phyloP scores from a whole-genome alignment of 768 basidiomycete species.

The Termitomyces sp. region DNA sequence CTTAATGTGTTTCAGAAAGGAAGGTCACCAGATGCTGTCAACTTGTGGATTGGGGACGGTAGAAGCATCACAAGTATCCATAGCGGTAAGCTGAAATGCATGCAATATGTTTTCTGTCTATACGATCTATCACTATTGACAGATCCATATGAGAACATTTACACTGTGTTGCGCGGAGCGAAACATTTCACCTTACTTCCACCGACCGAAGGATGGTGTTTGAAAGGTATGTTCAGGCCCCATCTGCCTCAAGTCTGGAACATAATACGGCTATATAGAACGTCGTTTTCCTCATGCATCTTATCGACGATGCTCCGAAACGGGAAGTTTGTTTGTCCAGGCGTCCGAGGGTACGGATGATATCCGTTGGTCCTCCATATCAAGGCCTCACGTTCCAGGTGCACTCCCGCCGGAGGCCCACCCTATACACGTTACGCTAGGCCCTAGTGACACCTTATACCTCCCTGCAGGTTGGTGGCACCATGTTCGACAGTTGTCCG shows the following conservation, averaged over 20 bases:
- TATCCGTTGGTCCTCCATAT: constrained; percentile 81
- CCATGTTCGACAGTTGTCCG: constrained; percentile 67
- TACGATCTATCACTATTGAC: background rate
- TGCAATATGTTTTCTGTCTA: background rate
- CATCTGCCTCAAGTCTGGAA: background rate
- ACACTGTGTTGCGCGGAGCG: constrained; percentile 77
- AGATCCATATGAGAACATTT: constrained; percentile 88
- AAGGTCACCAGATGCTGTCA: constrained; percentile 79
- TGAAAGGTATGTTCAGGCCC: constrained; percentile 55
- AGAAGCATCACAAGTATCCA: constrained; percentile 83
- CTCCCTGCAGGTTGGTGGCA: constrained; percentile 97
- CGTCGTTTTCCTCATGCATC: constrained; percentile 62
- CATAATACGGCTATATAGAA: constrained; percentile 34
- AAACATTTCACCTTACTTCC: constrained; percentile 87
- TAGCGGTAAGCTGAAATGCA: constrained; percentile 51
- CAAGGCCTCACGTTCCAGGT: constrained; percentile 48
- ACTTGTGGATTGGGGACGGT: constrained; percentile 86
- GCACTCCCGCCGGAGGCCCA: constrained; percentile 49
- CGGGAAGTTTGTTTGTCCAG: constrained; percentile 19
- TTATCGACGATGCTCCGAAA: constrained; percentile 46
- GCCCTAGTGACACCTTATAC: constrained; percentile 78
- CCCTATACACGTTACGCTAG: constrained; percentile 64
- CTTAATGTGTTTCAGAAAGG: constrained; percentile 31
- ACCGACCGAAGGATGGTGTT: constrained; percentile 84
- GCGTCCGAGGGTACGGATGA: constrained; percentile 27